phyloP scores from a whole-genome alignment of 345 rosid species.

The Angophora floribunda region DNA sequence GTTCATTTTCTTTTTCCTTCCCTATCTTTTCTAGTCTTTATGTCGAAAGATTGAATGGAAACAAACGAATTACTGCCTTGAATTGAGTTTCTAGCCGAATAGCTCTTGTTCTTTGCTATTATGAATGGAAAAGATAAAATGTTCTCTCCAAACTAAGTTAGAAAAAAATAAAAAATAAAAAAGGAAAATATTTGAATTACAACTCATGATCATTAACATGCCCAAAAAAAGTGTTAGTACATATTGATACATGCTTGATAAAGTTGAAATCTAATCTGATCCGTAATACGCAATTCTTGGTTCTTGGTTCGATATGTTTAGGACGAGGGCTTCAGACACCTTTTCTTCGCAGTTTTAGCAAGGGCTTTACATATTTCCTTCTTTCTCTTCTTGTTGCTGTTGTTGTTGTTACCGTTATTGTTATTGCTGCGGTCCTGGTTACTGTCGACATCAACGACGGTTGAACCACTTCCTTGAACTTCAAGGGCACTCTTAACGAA shows the following conservation, averaged over 20 bases:
- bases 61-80: background rate
- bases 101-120: background rate
- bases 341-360: constrained; percentile 37
- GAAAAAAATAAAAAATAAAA: background rate
- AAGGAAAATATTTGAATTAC: background rate
- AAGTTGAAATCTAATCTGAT: background rate
- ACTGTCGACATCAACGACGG: background rate
- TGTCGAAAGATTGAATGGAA: background rate
- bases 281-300: background rate
- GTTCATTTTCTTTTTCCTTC: background rate
- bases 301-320: constrained; percentile 1
- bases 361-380: constrained; percentile 39
- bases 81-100: background rate
- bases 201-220: background rate
- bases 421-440: background rate
- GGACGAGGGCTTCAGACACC: constrained; percentile 27
- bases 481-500: constrained; percentile 2
- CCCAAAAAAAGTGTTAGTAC: background rate
- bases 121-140: background rate
- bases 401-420: background rate
- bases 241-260: background rate
- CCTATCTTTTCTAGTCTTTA: background rate
- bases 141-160: background rate
- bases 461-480: background rate
- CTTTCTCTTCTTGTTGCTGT: constrained; percentile 20